Evolutionary conservation across 1,284 basidiomycete species (phyloP).

Genomic region (Salmacisia buchloeana): DNA sequence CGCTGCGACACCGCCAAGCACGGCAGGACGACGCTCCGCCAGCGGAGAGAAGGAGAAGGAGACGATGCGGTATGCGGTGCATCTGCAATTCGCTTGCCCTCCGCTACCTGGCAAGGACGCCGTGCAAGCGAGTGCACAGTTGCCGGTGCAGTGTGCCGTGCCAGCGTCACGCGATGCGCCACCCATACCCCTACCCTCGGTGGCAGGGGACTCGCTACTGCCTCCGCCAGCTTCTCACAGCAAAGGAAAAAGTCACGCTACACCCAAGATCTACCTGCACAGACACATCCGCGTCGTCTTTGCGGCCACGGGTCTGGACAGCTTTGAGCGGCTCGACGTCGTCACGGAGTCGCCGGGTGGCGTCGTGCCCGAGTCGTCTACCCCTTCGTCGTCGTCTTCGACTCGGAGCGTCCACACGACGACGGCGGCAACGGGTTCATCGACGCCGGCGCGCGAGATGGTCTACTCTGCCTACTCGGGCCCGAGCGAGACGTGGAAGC

Average conservation of each 20-base stretch:
- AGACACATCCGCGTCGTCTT: slow-evolving; percentile 39
- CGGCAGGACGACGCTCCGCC: not conserved
- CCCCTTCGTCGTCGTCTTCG: not conserved
- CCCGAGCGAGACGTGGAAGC: slow-evolving; percentile 31
- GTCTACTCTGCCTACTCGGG: slow-evolving; percentile 31
- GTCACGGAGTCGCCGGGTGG: slow-evolving; percentile 31
- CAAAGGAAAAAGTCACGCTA: not conserved
- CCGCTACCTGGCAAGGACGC: not conserved
- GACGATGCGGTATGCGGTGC: slow-evolving; percentile 39
- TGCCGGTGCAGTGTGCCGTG: not conserved
- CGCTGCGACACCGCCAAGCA: not conserved
- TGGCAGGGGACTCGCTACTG: slow-evolving; percentile 12
- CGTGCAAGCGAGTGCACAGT: not conserved
- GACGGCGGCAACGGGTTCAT: not conserved
- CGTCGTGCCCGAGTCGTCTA: not conserved
- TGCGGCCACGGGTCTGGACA: slow-evolving; percentile 32
- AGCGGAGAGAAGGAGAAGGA: slow-evolving; percentile 17
- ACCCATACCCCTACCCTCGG: slow-evolving; percentile 3
- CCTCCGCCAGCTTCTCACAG: not conserved
- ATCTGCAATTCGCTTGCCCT: slow-evolving; percentile 29
- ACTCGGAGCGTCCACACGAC: not conserved
- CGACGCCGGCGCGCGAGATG: slow-evolving; percentile 7
- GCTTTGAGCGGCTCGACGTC: slow-evolving; percentile 25
- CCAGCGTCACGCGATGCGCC: not conserved
- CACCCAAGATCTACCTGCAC: slow-evolving; percentile 32